Evolutionary conservation across 768 basidiomycete genomes (phyloP).

Genomic region (Amanita molliuscula): DNA sequence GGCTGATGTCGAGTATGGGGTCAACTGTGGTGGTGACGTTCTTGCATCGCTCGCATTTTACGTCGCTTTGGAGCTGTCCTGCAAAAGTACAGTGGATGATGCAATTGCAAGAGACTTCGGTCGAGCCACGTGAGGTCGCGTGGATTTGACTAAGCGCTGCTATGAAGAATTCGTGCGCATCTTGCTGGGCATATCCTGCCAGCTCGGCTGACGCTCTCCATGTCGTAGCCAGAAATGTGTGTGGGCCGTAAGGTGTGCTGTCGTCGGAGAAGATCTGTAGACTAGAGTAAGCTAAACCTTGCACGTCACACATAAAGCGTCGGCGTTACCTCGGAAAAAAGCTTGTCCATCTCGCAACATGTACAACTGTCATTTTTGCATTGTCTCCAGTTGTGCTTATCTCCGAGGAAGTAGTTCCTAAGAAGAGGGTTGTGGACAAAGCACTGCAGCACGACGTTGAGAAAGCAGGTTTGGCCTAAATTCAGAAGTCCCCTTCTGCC

Average conservation of each 20-base stretch:
- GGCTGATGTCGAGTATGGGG: constrained; percentile 83
- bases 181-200: constrained; percentile 89
- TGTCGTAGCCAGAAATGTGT: constrained; percentile 71
- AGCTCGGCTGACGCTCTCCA: constrained; percentile 79
- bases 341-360: constrained; percentile 88
- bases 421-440: constrained; percentile 86
- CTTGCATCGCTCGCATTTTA: constrained; percentile 79
- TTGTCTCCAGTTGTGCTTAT: constrained; percentile 70
- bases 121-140: constrained; percentile 60
- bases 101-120: constrained; percentile 77
- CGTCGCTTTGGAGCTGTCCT: constrained; percentile 80
- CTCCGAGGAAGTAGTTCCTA: constrained; percentile 81
- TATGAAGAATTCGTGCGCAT: constrained; percentile 86
- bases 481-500: constrained; percentile 82
- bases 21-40: constrained; percentile 73
- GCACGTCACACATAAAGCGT: neutral
- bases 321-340: constrained; percentile 56
- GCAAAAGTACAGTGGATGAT: constrained; percentile 87
- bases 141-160: constrained; percentile 84
- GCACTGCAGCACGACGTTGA: constrained; percentile 85
- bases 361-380: constrained; percentile 72
- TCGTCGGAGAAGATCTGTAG: constrained; percentile 47
- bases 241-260: constrained; percentile 63
- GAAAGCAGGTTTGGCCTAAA: constrained; percentile 88
- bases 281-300: neutral